Evolutionary conservation across 768 basidiomycete genomes (phyloP).

Genomic region (Collybia nuda): DNA sequence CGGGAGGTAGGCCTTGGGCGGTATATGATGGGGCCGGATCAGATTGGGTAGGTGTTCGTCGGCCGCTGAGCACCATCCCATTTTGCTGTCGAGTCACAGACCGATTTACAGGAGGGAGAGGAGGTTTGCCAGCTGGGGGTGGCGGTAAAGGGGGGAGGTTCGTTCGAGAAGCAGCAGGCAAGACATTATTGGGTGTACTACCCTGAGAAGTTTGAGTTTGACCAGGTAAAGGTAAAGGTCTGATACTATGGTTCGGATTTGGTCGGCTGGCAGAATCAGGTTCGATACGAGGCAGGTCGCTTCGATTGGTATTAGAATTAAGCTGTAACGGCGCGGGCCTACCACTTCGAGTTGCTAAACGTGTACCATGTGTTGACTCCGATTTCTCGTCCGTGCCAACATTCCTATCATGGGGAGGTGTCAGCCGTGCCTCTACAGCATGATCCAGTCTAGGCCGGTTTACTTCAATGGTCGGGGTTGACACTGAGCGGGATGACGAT

Average conservation of each 20-base stretch:
- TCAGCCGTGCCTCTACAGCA: not conserved
- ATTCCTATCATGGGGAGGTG: constrained; percentile 2
- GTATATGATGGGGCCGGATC: constrained; percentile 47
- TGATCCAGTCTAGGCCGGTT: constrained; percentile 11
- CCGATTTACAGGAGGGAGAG: constrained; percentile 44
- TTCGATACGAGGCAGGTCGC: constrained; percentile 72
- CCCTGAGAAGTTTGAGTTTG: constrained; percentile 26
- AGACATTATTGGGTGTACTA: constrained; percentile 30
- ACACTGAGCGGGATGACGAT: constrained; percentile 32
- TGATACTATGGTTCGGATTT: constrained; percentile 31
- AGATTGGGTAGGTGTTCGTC: constrained; percentile 58
- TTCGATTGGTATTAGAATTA: constrained; percentile 46
- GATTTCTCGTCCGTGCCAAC: not conserved
- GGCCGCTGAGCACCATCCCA: constrained; percentile 30
- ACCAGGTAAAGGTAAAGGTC: constrained; percentile 51
- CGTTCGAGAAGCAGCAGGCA: constrained; percentile 36
- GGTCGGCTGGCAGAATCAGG: constrained; percentile 53
- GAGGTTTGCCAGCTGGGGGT: constrained; percentile 66
- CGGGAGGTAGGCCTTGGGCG: constrained; percentile 39
- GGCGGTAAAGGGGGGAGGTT: constrained; percentile 70
- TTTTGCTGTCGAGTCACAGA: constrained; percentile 31
- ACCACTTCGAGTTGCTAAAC: constrained; percentile 41
- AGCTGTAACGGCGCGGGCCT: constrained; percentile 86
- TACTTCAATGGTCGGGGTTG: constrained; percentile 13
- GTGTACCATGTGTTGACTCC: constrained; percentile 27